phyloP scores from a whole-genome alignment of 2,329 filamentous ascomycete species.

The Penicillium thymicola region DNA sequence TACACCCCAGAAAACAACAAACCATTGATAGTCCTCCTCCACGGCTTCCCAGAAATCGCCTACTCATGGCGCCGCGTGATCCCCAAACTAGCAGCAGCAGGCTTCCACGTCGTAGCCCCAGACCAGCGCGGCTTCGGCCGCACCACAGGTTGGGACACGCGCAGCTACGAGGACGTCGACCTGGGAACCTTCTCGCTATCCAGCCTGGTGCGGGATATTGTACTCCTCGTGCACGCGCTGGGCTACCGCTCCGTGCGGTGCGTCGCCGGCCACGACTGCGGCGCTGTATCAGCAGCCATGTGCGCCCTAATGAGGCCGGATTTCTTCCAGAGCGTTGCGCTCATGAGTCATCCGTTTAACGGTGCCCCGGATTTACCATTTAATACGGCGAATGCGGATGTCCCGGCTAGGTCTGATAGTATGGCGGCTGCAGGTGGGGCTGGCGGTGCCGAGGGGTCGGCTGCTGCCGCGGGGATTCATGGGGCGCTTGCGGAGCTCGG shows the following conservation, averaged over 20 bases:
- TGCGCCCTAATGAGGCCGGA: constrained; percentile 62
- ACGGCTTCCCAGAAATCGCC: constrained; percentile 67
- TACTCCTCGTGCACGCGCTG: constrained; percentile 59
- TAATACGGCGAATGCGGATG: constrained; percentile 38
- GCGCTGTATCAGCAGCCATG: constrained; percentile 58
- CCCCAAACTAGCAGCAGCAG: constrained; percentile 54
- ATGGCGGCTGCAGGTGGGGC: neutral
- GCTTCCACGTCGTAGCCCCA: constrained; percentile 64
- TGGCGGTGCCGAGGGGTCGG: too few relatives aligned
- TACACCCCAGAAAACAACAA: constrained; percentile 37
- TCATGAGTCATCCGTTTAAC: constrained; percentile 66
- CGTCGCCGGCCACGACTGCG: constrained; percentile 66
- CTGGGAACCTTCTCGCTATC: constrained; percentile 57
- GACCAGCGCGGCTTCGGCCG: constrained; percentile 68
- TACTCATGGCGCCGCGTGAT: constrained; percentile 68
- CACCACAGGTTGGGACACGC: constrained; percentile 59
- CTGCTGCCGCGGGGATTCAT: constrained; percentile 46
- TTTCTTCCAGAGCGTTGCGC: constrained; percentile 59
- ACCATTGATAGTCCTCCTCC: constrained; percentile 60
- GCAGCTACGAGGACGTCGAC: constrained; percentile 52
- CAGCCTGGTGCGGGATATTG: constrained; percentile 59
- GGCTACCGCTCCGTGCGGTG: constrained; percentile 58
- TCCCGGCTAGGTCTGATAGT: neutral
- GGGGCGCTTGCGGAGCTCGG: constrained; percentile 52
- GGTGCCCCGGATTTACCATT: constrained; percentile 51